These are phyloP conservation scores for Spatholobus suberectus DNA, from an alignment of 306 rosid genomes.

Conservation along the genomic window DNA sequence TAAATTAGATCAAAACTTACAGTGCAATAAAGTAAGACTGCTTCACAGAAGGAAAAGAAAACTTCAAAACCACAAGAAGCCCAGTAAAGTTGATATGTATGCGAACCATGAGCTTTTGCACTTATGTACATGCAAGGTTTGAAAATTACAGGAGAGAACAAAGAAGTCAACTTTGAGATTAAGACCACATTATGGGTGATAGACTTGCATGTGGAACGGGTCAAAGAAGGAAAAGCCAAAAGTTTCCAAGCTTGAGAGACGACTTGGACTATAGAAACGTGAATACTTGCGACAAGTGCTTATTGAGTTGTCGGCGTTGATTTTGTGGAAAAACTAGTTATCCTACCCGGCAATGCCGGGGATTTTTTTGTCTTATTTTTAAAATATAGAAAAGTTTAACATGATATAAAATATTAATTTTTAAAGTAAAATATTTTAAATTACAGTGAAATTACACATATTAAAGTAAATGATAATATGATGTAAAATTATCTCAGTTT, in stretches of 20 bases:
- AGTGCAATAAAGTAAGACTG: neutral
- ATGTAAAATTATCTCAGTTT: too few relatives aligned
- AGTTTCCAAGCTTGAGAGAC: slow-evolving; percentile 24
- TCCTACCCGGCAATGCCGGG: too few relatives aligned
- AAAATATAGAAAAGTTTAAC: too few relatives aligned
- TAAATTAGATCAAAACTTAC: neutral
- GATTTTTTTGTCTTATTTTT: too few relatives aligned
- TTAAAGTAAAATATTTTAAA: too few relatives aligned
- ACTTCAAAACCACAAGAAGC: neutral
- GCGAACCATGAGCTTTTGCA: neutral
- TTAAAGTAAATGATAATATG: too few relatives aligned
- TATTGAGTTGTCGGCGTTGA: neutral
- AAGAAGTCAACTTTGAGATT: neutral
- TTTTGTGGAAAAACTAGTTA: too few relatives aligned
- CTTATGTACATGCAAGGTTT: neutral
- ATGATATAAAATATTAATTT: too few relatives aligned
- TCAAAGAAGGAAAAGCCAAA: slow-evolving; percentile 37
- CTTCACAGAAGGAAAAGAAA: neutral
- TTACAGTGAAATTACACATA: too few relatives aligned
- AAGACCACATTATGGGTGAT: too few relatives aligned
- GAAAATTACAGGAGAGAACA: neutral
- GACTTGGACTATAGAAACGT: slow-evolving; percentile 32
- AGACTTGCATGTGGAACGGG: neutral
- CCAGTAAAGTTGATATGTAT: neutral
- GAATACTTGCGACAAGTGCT: slow-evolving; percentile 21